phyloP scores from a whole-genome alignment of 169 alveolate species.

The Plasmodium relictum region DNA sequence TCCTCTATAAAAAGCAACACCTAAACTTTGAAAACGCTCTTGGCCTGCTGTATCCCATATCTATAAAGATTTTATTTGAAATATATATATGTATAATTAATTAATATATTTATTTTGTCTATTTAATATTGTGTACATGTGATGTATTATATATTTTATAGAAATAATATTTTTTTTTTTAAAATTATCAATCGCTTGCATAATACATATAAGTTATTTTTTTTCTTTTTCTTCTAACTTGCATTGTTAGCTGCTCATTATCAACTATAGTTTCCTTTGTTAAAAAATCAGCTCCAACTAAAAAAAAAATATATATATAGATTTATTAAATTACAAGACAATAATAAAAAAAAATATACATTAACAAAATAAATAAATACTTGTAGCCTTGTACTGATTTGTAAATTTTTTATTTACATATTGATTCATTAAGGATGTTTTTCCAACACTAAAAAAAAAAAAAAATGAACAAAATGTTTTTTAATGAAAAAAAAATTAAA shows the following conservation, averaged over 20 bases:
- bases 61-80: constrained; percentile 60
- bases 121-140: constrained; percentile 9
- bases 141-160: neutral
- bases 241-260: constrained; percentile 96
- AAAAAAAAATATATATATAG: constrained; percentile 11
- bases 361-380: constrained; percentile 74
- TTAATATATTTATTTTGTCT: neutral
- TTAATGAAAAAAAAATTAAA: neutral
- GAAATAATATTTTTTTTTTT: neutral
- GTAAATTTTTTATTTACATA: constrained; percentile 97
- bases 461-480: neutral
- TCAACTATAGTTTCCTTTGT: constrained; percentile 97
- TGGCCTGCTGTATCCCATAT: constrained; percentile 99
- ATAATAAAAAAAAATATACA: neutral
- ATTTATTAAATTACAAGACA: neutral
- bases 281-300: constrained; percentile 99
- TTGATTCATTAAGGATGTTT: constrained; percentile 98
- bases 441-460: constrained; percentile 94
- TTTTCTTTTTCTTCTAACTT: constrained; percentile 84
- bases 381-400: constrained; percentile 97
- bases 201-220: neutral
- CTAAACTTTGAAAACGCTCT: constrained; percentile 98
- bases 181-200: neutral
- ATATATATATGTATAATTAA: constrained; percentile 11
- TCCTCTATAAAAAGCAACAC: constrained; percentile 99